Percentiles rank a stretch among this genome's conserved stretches.
phyloP scores from a whole-genome alignment of 2,329 filamentous ascomycete genomes.

The Bipolaris victoriae region DNA sequence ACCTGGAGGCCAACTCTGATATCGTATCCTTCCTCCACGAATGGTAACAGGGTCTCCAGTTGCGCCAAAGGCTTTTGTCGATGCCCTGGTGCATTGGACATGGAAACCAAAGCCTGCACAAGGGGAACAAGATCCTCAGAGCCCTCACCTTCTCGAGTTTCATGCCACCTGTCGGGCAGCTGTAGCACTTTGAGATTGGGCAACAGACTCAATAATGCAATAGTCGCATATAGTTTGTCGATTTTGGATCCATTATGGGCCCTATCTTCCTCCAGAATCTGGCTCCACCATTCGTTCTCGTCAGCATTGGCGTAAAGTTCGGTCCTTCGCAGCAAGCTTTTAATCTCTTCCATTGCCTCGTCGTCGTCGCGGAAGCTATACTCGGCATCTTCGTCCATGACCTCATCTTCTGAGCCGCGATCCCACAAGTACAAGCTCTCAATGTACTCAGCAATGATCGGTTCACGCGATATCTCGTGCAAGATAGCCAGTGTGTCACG shows the following conservation, averaged over 20 bases:
- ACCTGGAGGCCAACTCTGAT: conserved; percentile 35
- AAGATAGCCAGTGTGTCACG: conserved; percentile 34
- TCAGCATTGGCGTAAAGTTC: conserved; percentile 26
- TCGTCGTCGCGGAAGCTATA: conserved; percentile 30
- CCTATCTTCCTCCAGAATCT: conserved; percentile 33
- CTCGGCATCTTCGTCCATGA: neutral
- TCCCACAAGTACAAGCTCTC: conserved; percentile 37
- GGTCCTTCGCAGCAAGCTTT: conserved; percentile 21
- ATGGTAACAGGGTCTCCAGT: conserved; percentile 40
- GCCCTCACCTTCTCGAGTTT: conserved; percentile 26
- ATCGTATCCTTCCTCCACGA: conserved; percentile 40
- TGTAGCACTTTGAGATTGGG: conserved; percentile 41
- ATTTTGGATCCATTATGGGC: conserved; percentile 13
- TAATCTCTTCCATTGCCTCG: conserved; percentile 29
- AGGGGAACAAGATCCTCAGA: conserved; percentile 25
- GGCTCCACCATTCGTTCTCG: conserved; percentile 36
- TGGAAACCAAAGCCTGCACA: conserved; percentile 23
- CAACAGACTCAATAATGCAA: conserved; percentile 36
- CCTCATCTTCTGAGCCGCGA: conserved; percentile 15
- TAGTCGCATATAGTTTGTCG: conserved; percentile 30
- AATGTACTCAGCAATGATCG: conserved; percentile 41
- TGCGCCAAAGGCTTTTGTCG: conserved; percentile 26
- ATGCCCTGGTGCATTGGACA: conserved; percentile 22
- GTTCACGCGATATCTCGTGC: conserved; percentile 34
- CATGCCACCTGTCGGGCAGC: conserved; percentile 37